A percentile compares a stretch with the other conserved stretches of the same genome.
Conservation (phyloP, 768 basidiomycete species). For the Gymnopilus dilepis region DNA sequence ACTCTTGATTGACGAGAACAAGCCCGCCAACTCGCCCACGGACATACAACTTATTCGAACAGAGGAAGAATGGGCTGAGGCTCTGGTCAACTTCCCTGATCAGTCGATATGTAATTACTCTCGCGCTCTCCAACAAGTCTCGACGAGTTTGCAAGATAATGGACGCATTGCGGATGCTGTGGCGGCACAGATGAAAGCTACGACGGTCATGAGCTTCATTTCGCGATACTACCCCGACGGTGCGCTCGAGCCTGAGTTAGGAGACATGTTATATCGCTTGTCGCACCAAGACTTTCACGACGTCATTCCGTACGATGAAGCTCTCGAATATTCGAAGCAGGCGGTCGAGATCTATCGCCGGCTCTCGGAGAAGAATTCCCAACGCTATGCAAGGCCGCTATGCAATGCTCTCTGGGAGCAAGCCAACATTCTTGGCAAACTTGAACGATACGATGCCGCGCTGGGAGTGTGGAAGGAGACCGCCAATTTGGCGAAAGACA, state of each 20-base stretch:
- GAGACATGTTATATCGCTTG: constrained; percentile 10
- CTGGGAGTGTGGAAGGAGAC: constrained; percentile 18
- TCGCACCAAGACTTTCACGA: constrained; percentile 12
- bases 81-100: neutral
- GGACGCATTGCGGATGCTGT: constrained; percentile 7
- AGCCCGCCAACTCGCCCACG: neutral
- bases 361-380: neutral
- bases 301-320: constrained; percentile 3
- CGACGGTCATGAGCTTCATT: constrained; percentile 6
- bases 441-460: constrained; percentile 12
- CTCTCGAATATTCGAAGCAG: constrained; percentile 9
- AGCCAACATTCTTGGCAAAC: constrained; percentile 15
- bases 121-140: constrained; percentile 14
- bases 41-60: neutral
- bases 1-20: neutral
- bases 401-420: constrained; percentile 20
- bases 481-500: constrained; percentile 11
- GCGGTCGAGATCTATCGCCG: constrained; percentile 9
- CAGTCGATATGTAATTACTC: constrained; percentile 14
- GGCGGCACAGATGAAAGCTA: neutral
- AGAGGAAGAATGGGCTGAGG: constrained; percentile 3
- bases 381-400: constrained; percentile 4
- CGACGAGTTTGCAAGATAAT: constrained; percentile 9
- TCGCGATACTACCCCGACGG: constrained; percentile 3
- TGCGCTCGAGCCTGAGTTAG: constrained; percentile 11